Percentiles rank a stretch among this genome's conserved stretches.
phyloP scores from a whole-genome alignment of 2,329 filamentous ascomycete species.

The Colletotrichum noveboracense region DNA sequence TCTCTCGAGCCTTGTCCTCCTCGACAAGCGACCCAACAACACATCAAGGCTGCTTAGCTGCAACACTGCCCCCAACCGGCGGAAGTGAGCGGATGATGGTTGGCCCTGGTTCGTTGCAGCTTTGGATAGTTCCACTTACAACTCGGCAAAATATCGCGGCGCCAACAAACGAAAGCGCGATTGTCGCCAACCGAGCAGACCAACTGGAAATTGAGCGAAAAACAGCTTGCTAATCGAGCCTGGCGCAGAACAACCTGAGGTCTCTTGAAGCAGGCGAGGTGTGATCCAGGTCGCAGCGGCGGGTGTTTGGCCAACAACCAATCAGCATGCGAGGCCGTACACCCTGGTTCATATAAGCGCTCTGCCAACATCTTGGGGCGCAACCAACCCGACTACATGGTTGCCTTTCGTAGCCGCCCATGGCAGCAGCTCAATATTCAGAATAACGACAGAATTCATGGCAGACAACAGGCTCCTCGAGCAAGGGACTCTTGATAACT shows the following conservation, averaged over 20 bases:
- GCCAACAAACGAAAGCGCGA: slow-evolving; percentile 2
- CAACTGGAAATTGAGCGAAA: neutral
- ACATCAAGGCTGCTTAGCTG: neutral
- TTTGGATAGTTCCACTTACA: neutral
- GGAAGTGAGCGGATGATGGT: neutral
- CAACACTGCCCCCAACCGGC: neutral
- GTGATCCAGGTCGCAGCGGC: slow-evolving; percentile 23
- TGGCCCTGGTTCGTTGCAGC: neutral
- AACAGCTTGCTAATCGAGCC: neutral
- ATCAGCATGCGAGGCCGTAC: slow-evolving; percentile 3
- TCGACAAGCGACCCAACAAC: neutral
- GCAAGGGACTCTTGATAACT: neutral
- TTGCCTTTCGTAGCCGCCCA: slow-evolving; percentile 16
- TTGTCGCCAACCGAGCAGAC: neutral
- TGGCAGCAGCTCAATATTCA: neutral
- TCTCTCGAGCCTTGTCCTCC: neutral
- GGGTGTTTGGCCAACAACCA: slow-evolving; percentile 7
- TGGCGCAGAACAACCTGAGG: neutral
- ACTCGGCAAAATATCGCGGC: slow-evolving; percentile 2
- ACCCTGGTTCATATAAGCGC: slow-evolving; percentile 17
- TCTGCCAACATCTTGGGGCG: neutral
- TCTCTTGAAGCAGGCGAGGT: slow-evolving; percentile 5
- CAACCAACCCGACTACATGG: slow-evolving; percentile 5
- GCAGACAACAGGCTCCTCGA: neutral
- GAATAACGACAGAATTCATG: neutral